A percentile compares a stretch with the other conserved stretches of the same genome.
phyloP scores from a whole-genome alignment of 768 basidiomycete genomes.

The Mycena maculata region DNA sequence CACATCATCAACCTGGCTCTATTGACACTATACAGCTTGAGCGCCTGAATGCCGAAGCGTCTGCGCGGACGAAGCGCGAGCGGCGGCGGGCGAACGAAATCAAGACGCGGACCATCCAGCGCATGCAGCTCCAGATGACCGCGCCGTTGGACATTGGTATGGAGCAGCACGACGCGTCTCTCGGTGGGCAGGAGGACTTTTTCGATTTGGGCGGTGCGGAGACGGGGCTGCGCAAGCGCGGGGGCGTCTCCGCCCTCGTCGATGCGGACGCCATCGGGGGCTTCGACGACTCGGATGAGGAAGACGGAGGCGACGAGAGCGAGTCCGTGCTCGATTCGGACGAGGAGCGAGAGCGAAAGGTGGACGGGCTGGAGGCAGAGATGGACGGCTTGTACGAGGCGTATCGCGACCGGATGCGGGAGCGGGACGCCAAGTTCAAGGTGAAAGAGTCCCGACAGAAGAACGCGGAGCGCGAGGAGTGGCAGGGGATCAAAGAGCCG shows the following conservation, averaged over 20 bases:
- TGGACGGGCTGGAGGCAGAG: constrained; percentile 80
- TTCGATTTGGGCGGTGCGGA: constrained; percentile 85
- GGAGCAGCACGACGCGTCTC: constrained; percentile 80
- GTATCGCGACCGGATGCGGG: constrained; percentile 83
- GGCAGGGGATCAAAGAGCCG: constrained; percentile 73
- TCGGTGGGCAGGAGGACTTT: constrained; percentile 87
- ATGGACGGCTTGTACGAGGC: constrained; percentile 90
- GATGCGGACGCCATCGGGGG: constrained; percentile 58
- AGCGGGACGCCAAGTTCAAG: constrained; percentile 89
- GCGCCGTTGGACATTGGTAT: constrained; percentile 97
- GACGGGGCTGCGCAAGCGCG: constrained; percentile 51
- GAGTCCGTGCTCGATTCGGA: constrained; percentile 67
- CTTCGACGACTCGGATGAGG: constrained; percentile 57
- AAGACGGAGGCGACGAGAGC: constrained; percentile 43
- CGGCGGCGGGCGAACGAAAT: constrained; percentile 89
- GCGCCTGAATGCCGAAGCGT: constrained; percentile 81
- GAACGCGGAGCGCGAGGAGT: constrained; percentile 82
- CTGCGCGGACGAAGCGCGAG: constrained; percentile 80
- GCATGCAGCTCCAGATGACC: constrained; percentile 97
- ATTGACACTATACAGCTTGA: constrained; percentile 69
- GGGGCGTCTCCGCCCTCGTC: constrained; percentile 50
- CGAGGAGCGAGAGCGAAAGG: constrained; percentile 75
- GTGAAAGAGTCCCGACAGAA: constrained; percentile 81
- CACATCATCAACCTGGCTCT: not conserved
- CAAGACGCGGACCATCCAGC: constrained; percentile 87